Base-by-base conservation (phyloP, 2,329 filamentous ascomycete genomes). In the Mycosphaerella sp. region DNA sequence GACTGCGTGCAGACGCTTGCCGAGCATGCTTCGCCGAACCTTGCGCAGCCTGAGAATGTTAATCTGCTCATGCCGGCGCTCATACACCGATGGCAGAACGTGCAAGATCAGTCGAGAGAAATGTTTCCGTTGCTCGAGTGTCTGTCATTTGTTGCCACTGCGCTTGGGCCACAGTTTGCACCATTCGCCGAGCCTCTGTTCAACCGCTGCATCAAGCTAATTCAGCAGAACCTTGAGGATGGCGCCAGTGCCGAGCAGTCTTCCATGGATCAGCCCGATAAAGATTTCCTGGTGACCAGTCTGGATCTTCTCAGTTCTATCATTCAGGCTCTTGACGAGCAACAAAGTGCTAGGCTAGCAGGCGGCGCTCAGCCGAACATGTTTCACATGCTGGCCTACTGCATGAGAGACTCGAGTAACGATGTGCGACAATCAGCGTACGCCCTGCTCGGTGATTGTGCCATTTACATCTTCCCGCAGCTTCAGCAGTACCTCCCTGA, bases 1-100 rank as follows among this genome's bases (percentile, higher is more conserved):
- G 93, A 98, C 72, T 97, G 93, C 69, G 88, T 98, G 30, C 93
- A 98, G 73, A 98, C 93, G 0, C 76, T 98, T 51, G 93, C 93
- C 3, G 93, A 98, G 69, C 86, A 89, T 64, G 86, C 97, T 49
- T 89, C 89, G 9, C 82, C 85, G 6, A 82, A 86, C 30, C 76
- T 98, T 58, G 86, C 89, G n/a, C 78, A 82, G 55, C 86, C 86
- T 6, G 81, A 90, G 46, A 79, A 95, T n/a, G 83, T 90, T 36
- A 80, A 86, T 56, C 79, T 89, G 60, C 78, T 98, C 53, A 97
- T 98, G 91, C 90, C 93, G 18, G 88, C 89, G 10, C 78, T 98
- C 41, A 90, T 96, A 58, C 78, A 85, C 56, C 81, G 93, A 54
- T 98, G 93, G 82, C 84, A 89, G 67, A 85, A 83, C 64, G 86